Base-by-base conservation (phyloP, 2,329 filamentous ascomycete genomes). In the Chrysosphaeria jannelii region DNA sequence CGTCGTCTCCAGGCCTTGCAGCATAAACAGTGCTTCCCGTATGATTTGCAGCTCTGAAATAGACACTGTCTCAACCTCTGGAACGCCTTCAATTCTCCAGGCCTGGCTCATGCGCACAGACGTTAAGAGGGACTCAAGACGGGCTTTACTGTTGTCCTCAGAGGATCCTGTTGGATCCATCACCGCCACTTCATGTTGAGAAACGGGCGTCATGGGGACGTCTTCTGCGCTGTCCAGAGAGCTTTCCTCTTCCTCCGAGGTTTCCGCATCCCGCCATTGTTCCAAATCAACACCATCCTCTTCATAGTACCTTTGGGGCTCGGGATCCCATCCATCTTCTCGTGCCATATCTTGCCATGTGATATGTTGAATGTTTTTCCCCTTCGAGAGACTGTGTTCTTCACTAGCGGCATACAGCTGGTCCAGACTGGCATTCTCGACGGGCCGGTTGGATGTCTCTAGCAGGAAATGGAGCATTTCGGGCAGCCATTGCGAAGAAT, bases 21-120 rank as follows among this genome's bases (percentile, higher is more conserved):
- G 53, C 74, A 91, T 88, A 35, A 75, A 81, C 1, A 91, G 48
- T 0, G 63, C 58, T 36, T 93, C 78, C 22, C 76, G 61, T 13
- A 79, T 46, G 8, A 66, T 48, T 31, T 79, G 64, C 2, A 71
- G 47, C 38, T 90, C 79, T 0, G 69, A 59, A 5, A 81, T 47
- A 2, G 42, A 34, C 1, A 47, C 27, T 24, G 14, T 34, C 5
- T 12, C 14, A 14, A 13, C 20, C 3, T 8, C 13, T 8, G 8
- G 9, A 7, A 9, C 5, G n/a, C 10, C 6, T 18, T 13, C 10
- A 13, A 13, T 18, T 25, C 49, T 39, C 56, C 56, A 61, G 9
- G 45, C 40, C 30, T 59, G 55, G 15, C 44, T 44, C 18, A 44
- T 35, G 25, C 43, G 23, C 21, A 53, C 29, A 28, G 42, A 26